Conservation (phyloP, 1,284 basidiomycete species). For the Ganoderma sp. region DNA sequence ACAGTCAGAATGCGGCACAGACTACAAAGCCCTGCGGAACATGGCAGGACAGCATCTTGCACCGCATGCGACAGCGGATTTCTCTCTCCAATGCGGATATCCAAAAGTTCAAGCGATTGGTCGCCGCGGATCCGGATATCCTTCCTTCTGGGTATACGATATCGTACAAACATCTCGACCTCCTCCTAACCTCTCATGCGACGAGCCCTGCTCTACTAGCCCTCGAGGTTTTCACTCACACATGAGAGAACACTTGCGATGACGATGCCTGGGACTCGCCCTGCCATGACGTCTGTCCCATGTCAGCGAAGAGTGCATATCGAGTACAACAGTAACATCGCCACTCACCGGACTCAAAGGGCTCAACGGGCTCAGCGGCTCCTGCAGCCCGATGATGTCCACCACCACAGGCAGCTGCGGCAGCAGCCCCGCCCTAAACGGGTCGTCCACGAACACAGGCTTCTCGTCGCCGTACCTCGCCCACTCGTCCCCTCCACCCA, state of each 20-base stretch:
- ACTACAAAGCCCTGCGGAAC: not conserved
- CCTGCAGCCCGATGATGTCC: not conserved
- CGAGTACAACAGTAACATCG: no score
- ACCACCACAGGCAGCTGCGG: conserved; percentile 4
- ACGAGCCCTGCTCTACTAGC: not conserved
- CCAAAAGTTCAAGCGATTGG: no score
- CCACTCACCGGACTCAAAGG: conserved; percentile 5
- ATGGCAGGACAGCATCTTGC: not conserved
- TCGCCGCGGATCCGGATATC: not conserved
- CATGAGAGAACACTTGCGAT: not conserved
- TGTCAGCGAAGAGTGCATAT: not conserved
- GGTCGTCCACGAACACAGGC: not conserved
- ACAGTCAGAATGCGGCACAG: not conserved
- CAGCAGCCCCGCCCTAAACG: conserved; percentile 1
- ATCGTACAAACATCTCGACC: not conserved
- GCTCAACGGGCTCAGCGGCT: not conserved
- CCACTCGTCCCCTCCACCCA: no score
- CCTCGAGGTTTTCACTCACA: not conserved
- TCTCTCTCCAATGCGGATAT: not conserved
- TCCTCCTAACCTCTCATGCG: conserved; percentile 31
- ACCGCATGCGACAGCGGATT: not conserved
- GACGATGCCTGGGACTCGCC: conserved; percentile 1
- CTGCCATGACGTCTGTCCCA: not conserved
- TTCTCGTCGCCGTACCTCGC: conserved; percentile 8
- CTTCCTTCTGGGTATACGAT: conserved; percentile 35